Conservation (phyloP, 179 eudicot species). For the Corrigiola litoralis region DNA sequence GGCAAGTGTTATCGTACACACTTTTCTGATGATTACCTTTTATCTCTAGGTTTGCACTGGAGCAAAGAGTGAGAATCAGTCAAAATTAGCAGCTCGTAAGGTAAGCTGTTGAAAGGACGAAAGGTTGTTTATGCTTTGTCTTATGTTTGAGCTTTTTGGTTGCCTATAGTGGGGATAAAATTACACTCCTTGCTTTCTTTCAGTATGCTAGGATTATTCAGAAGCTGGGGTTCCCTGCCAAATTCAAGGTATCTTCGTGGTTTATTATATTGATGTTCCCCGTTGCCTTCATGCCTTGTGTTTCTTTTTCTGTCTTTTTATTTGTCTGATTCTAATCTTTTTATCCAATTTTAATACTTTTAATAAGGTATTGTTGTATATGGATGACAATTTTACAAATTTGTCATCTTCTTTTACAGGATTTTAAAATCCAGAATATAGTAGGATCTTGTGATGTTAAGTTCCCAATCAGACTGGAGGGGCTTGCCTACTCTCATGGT, state of each 20-base stretch:
- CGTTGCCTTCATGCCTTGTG: background rate
- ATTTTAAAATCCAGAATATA: constrained; percentile 86
- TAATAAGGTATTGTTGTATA: background rate
- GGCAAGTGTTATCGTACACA: no score
- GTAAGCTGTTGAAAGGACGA: constrained; percentile 31
- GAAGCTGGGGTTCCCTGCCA: constrained; percentile 84
- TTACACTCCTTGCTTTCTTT: constrained; percentile 5
- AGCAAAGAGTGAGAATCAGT: constrained; percentile 80
- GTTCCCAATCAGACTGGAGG: constrained; percentile 81
- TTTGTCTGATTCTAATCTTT: background rate
- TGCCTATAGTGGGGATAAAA: background rate
- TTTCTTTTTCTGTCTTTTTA: background rate
- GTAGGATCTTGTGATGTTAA: constrained; percentile 89
- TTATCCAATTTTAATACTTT: background rate
- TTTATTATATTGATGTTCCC: background rate
- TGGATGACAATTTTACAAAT: background rate
- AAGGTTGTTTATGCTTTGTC: background rate
- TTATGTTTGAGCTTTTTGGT: background rate
- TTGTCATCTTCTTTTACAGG: constrained; percentile 30
- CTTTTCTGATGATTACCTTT: background rate
- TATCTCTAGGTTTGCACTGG: constrained; percentile 77
- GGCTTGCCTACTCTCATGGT: constrained; percentile 72
- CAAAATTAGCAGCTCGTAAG: constrained; percentile 82
- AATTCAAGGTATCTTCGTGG: constrained; percentile 53
- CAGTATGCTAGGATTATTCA: constrained; percentile 88